Percentiles rank a stretch among this genome's conserved stretches.
phyloP scores from a whole-genome alignment of 495 filamentous ascomycete species.

The Penicillium pulvis region DNA sequence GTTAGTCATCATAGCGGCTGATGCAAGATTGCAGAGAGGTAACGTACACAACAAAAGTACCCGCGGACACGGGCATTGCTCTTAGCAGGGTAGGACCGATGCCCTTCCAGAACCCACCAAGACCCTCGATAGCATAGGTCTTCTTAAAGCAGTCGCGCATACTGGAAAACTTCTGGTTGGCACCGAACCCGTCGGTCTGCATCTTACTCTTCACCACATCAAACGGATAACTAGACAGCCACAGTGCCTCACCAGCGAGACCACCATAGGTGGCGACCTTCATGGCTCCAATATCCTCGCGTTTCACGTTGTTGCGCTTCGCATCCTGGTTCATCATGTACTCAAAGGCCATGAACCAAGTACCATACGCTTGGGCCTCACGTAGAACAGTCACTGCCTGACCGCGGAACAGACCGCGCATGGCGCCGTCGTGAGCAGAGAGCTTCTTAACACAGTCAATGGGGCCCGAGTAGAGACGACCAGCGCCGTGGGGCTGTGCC shows the following conservation, averaged over 20 bases:
- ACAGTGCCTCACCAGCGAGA: conserved; percentile 89
- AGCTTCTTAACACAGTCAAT: conserved; percentile 90
- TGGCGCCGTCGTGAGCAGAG: conserved; percentile 61
- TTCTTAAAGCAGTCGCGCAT: conserved; percentile 92
- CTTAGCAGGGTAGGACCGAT: conserved; percentile 90
- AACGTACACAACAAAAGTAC: conserved; percentile 83
- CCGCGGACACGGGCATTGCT: conserved; percentile 96
- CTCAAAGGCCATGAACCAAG: conserved; percentile 95
- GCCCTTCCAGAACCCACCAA: conserved; percentile 93
- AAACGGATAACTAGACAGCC: conserved; percentile 90
- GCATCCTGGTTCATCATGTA: conserved; percentile 92
- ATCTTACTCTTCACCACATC: conserved; percentile 99
- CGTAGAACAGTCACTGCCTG: conserved; percentile 81
- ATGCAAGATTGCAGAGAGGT: neutral
- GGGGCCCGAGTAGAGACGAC: conserved; percentile 78
- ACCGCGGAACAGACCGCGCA: conserved; percentile 81
- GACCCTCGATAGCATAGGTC: conserved; percentile 75
- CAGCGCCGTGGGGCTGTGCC: conserved; percentile 87
- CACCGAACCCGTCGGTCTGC: conserved; percentile 91
- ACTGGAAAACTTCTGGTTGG: conserved; percentile 66
- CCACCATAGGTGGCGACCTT: conserved; percentile 94
- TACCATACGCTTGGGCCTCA: conserved; percentile 91
- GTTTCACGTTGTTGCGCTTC: conserved; percentile 67
- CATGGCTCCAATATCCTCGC: conserved; percentile 74
- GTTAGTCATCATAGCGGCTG: conserved; percentile 14